Evolutionary conservation across 2,329 filamentous ascomycete species (phyloP).

Genomic region (Fusarium sublunatum): DNA sequence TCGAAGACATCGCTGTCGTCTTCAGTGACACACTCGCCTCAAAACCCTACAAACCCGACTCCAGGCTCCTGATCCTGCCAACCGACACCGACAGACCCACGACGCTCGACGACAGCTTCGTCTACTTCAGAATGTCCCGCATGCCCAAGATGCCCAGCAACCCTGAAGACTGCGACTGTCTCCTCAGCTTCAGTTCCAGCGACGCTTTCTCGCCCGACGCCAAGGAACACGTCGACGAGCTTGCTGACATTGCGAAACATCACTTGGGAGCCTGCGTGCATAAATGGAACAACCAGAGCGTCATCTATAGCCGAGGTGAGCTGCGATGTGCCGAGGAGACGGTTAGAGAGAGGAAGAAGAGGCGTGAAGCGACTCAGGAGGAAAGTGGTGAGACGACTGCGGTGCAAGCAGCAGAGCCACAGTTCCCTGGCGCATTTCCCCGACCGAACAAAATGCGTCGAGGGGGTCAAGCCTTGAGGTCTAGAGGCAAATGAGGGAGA

Average conservation of each 20-base stretch:
- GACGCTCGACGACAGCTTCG: background rate
- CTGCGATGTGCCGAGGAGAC: background rate
- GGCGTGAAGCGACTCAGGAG: background rate
- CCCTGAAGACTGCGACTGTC: slow-evolving; percentile 7
- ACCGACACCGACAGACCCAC: background rate
- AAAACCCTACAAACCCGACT: background rate
- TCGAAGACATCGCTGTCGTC: background rate
- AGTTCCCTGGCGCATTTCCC: too few relatives aligned
- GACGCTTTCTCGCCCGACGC: background rate
- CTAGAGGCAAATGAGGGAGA: background rate
- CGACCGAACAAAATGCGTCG: too few relatives aligned
- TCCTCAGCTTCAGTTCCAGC: slow-evolving; percentile 11
- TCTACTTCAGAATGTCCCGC: slow-evolving; percentile 1
- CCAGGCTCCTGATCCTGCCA: slow-evolving; percentile 2
- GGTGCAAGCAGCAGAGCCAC: background rate
- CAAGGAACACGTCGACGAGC: background rate
- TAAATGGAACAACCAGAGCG: slow-evolving; percentile 4
- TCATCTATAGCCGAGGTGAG: background rate
- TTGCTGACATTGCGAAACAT: background rate
- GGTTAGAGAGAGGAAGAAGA: background rate
- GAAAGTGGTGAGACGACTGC: background rate
- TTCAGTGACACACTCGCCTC: background rate
- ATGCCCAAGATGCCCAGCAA: slow-evolving; percentile 1
- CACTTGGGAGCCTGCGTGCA: slow-evolving; percentile 2
- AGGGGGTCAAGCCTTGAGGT: too few relatives aligned